Evolutionary conservation across 192 early-diverging fungal genomes (phyloP).

Genomic region (Rhizoclosmatium globosum): DNA sequence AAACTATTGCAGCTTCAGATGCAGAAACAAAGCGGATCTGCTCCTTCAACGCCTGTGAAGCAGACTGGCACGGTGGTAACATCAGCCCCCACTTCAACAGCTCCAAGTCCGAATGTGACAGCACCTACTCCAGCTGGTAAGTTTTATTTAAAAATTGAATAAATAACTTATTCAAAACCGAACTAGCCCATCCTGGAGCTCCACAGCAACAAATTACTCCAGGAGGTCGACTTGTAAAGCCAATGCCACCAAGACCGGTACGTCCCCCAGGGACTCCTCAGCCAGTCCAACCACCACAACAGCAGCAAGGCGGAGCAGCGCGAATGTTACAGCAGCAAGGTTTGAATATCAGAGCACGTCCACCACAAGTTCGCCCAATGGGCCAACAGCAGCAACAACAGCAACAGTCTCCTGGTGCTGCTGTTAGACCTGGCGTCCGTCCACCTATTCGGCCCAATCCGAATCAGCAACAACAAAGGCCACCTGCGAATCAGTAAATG

Average conservation of each 20-base stretch:
- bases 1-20: background rate
- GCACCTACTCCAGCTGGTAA: background rate
- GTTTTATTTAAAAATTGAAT: background rate
- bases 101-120: background rate
- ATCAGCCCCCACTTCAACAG: background rate
- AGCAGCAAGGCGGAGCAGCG: background rate
- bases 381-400: background rate
- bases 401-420: background rate
- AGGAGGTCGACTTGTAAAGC: background rate
- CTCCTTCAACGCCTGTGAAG: background rate
- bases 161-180: background rate
- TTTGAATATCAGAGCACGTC: background rate
- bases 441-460: background rate
- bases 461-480: background rate
- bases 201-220: background rate
- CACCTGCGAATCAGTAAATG: background rate
- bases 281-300: background rate
- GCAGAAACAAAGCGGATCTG: background rate
- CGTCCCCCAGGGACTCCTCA: background rate
- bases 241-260: background rate
- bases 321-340: conserved; percentile 14
- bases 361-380: background rate
- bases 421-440: background rate
- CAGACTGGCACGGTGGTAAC: background rate
- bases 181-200: background rate